Base-by-base conservation (phyloP, 1,284 basidiomycete genomes). In the Dichomitus squalens region DNA sequence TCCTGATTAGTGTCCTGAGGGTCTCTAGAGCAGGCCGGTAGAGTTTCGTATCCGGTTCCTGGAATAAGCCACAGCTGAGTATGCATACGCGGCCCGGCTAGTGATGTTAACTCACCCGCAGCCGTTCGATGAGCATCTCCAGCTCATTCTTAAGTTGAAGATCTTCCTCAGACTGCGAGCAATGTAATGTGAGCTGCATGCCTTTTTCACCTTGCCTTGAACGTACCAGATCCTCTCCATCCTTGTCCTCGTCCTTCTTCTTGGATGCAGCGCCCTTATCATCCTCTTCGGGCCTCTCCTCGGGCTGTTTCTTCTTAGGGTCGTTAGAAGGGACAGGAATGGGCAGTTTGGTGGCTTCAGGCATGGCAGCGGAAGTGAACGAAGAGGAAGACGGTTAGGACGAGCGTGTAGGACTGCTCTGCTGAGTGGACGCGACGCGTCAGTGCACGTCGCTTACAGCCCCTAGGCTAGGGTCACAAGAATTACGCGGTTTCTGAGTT, bases 71-170 rank as follows among this genome's bases (percentile, higher is more conserved):
- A 38, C 49, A 31, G 27, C 46, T 58, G 16, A 59, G 58, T 34
- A 55, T 49, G 50, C 40, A 60, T 55, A 52, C 41, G 44, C 47
- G 55, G 52, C 29, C 23, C 7, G 41, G 44, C 20, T 54, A 40
- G 35, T 46, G 31, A 16, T 21, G 56, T 34, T 25, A 4, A 29
- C 74, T 56, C 65, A 95, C 96, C 79, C 93, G 94, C 59, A 99
- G 75, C 47, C 97, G 86, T 73, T 99, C 95, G 27, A 97, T 88
- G 25, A 99, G 85, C 96, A 99, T 97, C 72, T 99, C 97, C 33
- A 99, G 83, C 77, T 99, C 96, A 60, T 87, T 90, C 77, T 94
- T 94, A 59, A 99, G 86, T 71, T 96, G 93, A 34, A 90, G 79
- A 73, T 99, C 97, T 75, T 99, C 96, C 71, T 99, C 97, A 20